Evolutionary conservation across 2,329 filamentous ascomycete species (phyloP).

Genomic region (Celoporthe dispersa): DNA sequence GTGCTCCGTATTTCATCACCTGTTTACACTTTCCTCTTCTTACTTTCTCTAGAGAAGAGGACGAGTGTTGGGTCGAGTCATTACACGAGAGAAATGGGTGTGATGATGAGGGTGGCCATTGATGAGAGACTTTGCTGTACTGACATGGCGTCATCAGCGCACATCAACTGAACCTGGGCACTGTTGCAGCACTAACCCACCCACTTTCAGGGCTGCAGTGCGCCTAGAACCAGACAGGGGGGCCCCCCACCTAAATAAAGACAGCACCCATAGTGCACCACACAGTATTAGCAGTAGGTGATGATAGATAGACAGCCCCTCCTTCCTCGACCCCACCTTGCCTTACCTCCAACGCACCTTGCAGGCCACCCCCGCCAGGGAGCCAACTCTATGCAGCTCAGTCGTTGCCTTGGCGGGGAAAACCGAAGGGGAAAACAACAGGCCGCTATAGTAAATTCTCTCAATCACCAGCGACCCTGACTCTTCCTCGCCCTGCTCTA

Average conservation of each 20-base stretch:
- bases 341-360: not conserved
- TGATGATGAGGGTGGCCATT: not conserved
- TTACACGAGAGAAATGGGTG: conserved; percentile 11
- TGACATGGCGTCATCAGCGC: conserved; percentile 23
- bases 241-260: not conserved
- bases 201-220: conserved; percentile 3
- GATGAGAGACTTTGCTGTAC: not conserved
- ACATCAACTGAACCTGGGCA: not conserved
- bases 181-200: conserved; percentile 6
- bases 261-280: not conserved
- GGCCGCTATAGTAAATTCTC: conserved; percentile 4
- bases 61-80: not conserved
- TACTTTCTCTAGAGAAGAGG: no score
- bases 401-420: conserved; percentile 2
- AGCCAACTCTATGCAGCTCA: conserved; percentile 11
- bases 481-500: not conserved
- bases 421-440: not conserved
- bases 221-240: not conserved
- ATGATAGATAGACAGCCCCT: not conserved
- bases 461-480: not conserved
- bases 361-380: conserved; percentile 8
- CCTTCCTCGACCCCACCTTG: not conserved
- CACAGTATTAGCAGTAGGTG: not conserved
- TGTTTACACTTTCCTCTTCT: no score
- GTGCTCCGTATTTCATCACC: no score